phyloP scores from a whole-genome alignment of 805 yeast species.

The Ogataea corticis region DNA sequence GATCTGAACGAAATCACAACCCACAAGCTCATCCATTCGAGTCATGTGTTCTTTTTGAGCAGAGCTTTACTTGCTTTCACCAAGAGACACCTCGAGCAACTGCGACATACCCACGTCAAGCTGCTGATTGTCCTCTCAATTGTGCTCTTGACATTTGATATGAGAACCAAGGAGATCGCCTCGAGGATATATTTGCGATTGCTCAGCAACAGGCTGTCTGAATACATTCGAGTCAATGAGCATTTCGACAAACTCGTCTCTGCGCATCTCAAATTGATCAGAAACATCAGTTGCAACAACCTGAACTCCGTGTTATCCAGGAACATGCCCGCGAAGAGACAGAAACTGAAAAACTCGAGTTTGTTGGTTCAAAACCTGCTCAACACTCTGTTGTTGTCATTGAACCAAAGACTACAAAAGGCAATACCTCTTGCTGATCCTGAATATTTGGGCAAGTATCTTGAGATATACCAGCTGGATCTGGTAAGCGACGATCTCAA shows the following conservation, averaged over 20 bases:
- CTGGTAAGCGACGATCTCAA: constrained; percentile 21
- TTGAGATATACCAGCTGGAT: constrained; percentile 29
- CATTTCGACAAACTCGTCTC: constrained; percentile 17
- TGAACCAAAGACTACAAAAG: constrained; percentile 18
- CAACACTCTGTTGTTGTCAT: constrained; percentile 20
- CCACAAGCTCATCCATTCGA: constrained; percentile 24
- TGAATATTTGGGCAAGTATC: constrained; percentile 22
- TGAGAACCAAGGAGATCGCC: constrained; percentile 20
- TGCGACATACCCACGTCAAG: constrained; percentile 7
- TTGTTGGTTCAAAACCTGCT: constrained; percentile 19
- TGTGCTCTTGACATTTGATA: constrained; percentile 18
- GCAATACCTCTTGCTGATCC: constrained; percentile 20
- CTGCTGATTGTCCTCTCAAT: constrained; percentile 16
- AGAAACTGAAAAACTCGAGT: constrained; percentile 12
- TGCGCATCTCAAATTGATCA: constrained; percentile 11
- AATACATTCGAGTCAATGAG: constrained; percentile 15
- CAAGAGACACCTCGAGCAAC: constrained; percentile 3
- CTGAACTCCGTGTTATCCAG: constrained; percentile 11
- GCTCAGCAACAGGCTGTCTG: constrained; percentile 18
- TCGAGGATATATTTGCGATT: constrained; percentile 20
- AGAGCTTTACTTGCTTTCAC: constrained; percentile 20
- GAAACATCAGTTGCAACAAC: constrained; percentile 12
- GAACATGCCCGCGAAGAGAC: constrained; percentile 6
- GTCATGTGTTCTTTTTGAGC: constrained; percentile 18
- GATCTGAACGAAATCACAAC: constrained; percentile 19